phyloP scores from a whole-genome alignment of 2,329 filamentous ascomycete genomes.

The Stagonosporopsis rhizophila region DNA sequence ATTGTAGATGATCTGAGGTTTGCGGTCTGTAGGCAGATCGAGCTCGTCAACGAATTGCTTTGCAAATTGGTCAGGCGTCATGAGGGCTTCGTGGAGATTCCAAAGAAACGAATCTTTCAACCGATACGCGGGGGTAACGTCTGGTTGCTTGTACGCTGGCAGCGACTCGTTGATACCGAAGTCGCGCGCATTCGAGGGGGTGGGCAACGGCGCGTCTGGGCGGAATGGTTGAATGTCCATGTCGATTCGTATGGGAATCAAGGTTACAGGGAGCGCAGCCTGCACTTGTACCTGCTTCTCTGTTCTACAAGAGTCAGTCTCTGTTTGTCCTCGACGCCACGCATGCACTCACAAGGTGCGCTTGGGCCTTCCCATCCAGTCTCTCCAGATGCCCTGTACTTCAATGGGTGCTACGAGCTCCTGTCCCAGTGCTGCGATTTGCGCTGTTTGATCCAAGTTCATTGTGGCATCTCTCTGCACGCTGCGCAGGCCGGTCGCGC shows the following conservation, averaged over 20 bases:
- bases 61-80: conserved; percentile 97
- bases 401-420: conserved; percentile 80
- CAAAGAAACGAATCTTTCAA: conserved; percentile 96
- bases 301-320: conserved; percentile 51
- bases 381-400: conserved; percentile 88
- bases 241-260: conserved; percentile 96
- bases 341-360: conserved; percentile 53
- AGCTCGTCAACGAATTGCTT: conserved; percentile 87
- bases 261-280: conserved; percentile 81
- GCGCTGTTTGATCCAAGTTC: conserved; percentile 67
- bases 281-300: conserved; percentile 69
- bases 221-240: conserved; percentile 84
- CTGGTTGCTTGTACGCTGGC: conserved; percentile 80
- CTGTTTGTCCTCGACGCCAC: neutral
- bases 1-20: conserved; percentile 70
- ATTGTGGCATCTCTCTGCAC: conserved; percentile 68
- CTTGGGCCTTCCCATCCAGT: conserved; percentile 86
- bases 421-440: conserved; percentile 80
- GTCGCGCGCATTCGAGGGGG: conserved; percentile 65
- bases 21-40: conserved; percentile 78
- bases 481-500: conserved; percentile 82
- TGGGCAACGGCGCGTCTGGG: conserved; percentile 69
- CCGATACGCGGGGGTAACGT: conserved; percentile 82
- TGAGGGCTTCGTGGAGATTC: conserved; percentile 94
- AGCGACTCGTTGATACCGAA: conserved; percentile 72